These are phyloP conservation scores for Globisporangium solare DNA, from an alignment of 352 stramenopile species.

Conservation along the genomic window DNA sequence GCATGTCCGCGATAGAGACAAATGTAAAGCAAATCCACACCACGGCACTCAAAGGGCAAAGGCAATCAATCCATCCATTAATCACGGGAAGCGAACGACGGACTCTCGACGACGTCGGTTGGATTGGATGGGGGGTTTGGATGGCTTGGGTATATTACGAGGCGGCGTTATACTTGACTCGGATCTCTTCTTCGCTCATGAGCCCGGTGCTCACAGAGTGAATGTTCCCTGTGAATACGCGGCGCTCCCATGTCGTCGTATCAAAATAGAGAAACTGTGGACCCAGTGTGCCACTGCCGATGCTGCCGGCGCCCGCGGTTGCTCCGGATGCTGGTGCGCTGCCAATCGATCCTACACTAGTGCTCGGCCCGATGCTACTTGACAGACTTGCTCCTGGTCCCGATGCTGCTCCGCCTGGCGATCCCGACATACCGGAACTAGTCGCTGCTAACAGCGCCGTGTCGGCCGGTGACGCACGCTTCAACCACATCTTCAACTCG, in stretches of 20 bases:
- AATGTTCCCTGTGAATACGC: constrained; percentile 91
- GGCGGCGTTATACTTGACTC: constrained; percentile 90
- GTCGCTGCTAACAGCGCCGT: constrained; percentile 38
- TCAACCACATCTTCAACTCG: constrained; percentile 97
- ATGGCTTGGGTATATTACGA: constrained; percentile 50
- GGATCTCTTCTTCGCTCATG: constrained; percentile 92
- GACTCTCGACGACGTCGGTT: constrained; percentile 22
- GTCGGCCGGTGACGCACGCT: constrained; percentile 67
- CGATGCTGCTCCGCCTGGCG: constrained; percentile 22
- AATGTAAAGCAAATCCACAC: no score
- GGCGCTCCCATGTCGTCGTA: constrained; percentile 92
- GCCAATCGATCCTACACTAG: constrained; percentile 65
- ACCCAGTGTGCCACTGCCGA: constrained; percentile 23
- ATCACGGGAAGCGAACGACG: constrained; percentile 10
- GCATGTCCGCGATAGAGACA: no score
- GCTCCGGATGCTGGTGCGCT: constrained; percentile 32
- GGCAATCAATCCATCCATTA: no score
- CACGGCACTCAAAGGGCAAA: no score
- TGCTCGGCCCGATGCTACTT: constrained; percentile 15
- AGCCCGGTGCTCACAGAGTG: constrained; percentile 83
- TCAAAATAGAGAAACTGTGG: constrained; percentile 96
- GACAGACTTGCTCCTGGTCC: constrained; percentile 4
- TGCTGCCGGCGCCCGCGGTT: constrained; percentile 5
- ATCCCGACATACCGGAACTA: constrained; percentile 22
- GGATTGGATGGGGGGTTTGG: constrained; percentile 4